phyloP scores from a whole-genome alignment of 495 filamentous ascomycete species.

The Ramalina peruviana region DNA sequence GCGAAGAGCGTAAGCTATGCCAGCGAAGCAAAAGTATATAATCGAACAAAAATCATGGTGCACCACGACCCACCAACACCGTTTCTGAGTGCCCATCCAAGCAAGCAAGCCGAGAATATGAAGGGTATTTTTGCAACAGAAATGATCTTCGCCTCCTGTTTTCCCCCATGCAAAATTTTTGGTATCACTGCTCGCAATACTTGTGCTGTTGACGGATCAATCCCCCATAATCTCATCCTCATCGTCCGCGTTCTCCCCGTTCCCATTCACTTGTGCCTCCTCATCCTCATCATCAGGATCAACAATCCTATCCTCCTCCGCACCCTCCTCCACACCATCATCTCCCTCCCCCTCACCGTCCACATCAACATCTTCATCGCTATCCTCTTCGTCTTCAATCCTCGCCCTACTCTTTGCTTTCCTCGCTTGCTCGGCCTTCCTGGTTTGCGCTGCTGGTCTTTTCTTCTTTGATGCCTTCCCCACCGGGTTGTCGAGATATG shows the following conservation, averaged over 20 bases:
- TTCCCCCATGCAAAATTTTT: no score
- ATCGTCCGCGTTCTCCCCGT: slow-evolving; percentile 17
- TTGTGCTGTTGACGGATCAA: slow-evolving; percentile 18
- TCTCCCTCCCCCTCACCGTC: slow-evolving; percentile 35
- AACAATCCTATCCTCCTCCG: slow-evolving; percentile 38
- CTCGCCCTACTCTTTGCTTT: slow-evolving; percentile 24
- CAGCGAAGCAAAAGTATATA: no score
- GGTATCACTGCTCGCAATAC: no score
- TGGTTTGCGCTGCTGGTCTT: slow-evolving; percentile 28
- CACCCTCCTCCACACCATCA: slow-evolving; percentile 37
- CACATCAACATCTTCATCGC: slow-evolving; percentile 28
- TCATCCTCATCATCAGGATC: slow-evolving; percentile 39
- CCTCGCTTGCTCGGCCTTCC: slow-evolving; percentile 27
- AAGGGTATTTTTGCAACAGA: no score
- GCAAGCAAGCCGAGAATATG: no score
- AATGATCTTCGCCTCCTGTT: no score
- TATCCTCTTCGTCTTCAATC: slow-evolving; percentile 24
- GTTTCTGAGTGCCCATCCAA: no score
- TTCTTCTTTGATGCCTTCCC: slow-evolving; percentile 31
- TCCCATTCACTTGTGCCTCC: slow-evolving; percentile 20
- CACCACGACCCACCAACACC: no score
- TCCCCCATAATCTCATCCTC: slow-evolving; percentile 62
- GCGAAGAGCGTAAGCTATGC: no score
- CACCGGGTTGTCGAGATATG: slow-evolving; percentile 52
- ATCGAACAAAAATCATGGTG: no score